Conservation (phyloP, 2,329 filamentous ascomycete genomes). For the Alternaria hordeiaustralica region DNA sequence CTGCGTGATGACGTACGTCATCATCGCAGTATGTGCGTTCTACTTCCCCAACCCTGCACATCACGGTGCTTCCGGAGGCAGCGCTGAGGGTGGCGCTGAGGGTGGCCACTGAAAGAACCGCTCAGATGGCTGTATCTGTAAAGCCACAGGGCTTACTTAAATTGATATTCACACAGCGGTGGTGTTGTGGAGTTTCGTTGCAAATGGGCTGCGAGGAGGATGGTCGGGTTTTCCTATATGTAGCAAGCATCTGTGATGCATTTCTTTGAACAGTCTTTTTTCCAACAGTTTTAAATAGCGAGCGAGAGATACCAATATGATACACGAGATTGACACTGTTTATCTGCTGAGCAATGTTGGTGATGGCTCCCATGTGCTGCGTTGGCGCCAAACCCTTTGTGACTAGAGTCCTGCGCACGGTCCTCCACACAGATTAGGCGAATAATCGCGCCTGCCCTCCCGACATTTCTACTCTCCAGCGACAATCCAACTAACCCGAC, state of each 20-base stretch:
- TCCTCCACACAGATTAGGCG: conserved; percentile 28
- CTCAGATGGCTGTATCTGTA: background rate
- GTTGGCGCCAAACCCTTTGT: background rate
- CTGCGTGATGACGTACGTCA: conserved; percentile 72
- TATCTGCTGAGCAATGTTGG: background rate
- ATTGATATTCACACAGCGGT: background rate
- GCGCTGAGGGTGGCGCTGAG: background rate
- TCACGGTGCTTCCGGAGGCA: conserved; percentile 19
- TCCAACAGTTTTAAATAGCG: conserved; percentile 17
- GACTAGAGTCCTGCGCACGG: conserved; percentile 3
- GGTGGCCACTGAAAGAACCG: background rate
- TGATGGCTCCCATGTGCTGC: background rate
- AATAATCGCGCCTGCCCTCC: conserved; percentile 16
- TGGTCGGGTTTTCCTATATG: background rate
- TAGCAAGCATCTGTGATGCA: conserved; percentile 14
- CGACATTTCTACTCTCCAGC: conserved; percentile 20
- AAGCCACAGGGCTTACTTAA: background rate
- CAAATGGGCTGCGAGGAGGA: background rate
- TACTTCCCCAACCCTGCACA: conserved; percentile 63
- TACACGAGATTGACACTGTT: background rate
- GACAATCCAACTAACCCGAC: conserved; percentile 39
- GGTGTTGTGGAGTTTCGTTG: conserved; percentile 1
- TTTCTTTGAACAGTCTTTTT: conserved; percentile 3
- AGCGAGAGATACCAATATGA: conserved; percentile 16
- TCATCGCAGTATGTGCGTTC: conserved; percentile 67